phyloP scores from a whole-genome alignment of 305 asterid species.

The Fraxinus latifolia region DNA sequence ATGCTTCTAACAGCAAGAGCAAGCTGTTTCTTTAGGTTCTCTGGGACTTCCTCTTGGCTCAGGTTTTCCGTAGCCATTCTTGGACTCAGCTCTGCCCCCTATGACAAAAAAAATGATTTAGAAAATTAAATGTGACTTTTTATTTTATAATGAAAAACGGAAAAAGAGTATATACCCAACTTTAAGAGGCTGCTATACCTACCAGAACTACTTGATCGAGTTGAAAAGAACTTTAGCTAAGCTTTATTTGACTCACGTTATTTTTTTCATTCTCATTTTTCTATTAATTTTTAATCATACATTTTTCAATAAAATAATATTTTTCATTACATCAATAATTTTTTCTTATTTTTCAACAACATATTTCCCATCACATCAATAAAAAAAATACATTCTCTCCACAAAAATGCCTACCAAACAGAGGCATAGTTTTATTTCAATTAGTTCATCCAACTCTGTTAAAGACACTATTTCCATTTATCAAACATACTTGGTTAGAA shows the following conservation, averaged over 20 bases:
- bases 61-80: constrained; percentile 50
- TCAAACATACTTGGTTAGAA: background rate
- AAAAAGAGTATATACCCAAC: background rate
- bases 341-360: too few species aligned
- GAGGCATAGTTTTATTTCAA: background rate
- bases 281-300: too few species aligned
- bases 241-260: too few species aligned
- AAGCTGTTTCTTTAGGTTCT: constrained; percentile 60
- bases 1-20: constrained; percentile 76
- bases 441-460: background rate
- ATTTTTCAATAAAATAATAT: too few species aligned
- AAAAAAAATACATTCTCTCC: too few species aligned
- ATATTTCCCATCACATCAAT: too few species aligned
- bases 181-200: background rate
- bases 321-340: too few species aligned
- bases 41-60: constrained; percentile 35
- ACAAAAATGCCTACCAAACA: too few species aligned
- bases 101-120: background rate
- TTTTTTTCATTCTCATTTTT: too few species aligned
- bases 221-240: background rate
- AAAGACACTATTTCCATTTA: too few species aligned
- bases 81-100: constrained; percentile 11
- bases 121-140: background rate
- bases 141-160: background rate
- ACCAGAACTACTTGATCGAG: background rate